phyloP scores from a whole-genome alignment of 257 asterid genomes.

The Leptodermis oblonga region DNA sequence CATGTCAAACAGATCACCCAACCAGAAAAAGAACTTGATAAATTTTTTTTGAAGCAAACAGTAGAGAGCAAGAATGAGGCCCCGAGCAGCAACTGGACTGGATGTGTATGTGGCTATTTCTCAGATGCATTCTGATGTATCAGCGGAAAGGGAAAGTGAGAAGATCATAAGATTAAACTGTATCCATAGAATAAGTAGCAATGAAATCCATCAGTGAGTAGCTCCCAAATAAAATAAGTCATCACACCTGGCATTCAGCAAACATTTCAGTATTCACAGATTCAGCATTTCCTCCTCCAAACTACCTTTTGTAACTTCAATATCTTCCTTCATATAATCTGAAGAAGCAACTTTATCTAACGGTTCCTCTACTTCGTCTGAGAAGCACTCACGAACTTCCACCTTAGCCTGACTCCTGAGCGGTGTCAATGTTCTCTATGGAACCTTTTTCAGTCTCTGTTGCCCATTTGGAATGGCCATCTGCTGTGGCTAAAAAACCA shows the following conservation, averaged over 20 bases:
- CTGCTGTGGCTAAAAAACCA: constrained; percentile 25
- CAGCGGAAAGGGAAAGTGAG: not conserved
- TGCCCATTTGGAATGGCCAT: constrained; percentile 20
- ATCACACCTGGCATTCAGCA: constrained; percentile 85
- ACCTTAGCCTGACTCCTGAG: constrained; percentile 26
- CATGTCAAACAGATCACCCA: not conserved
- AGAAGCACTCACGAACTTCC: constrained; percentile 20
- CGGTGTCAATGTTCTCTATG: constrained; percentile 21
- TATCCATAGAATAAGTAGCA: not conserved
- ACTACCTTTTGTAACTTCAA: constrained; percentile 36
- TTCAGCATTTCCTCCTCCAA: constrained; percentile 83
- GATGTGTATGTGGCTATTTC: not conserved
- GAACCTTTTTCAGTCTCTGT: constrained; percentile 21
- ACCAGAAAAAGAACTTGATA: not conserved
- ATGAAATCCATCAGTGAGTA: too few species aligned
- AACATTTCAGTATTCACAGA: constrained; percentile 90
- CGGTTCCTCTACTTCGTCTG: constrained; percentile 26
- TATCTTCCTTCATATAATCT: constrained; percentile 34
- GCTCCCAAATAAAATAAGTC: not conserved
- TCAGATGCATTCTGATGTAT: not conserved
- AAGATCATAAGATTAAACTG: not conserved
- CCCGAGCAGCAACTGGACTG: not conserved
- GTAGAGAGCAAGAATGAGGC: not conserved
- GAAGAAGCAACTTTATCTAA: constrained; percentile 17
- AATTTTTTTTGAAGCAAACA: too few species aligned